Conservation (phyloP, 1,139 yeast genomes). For the Meyerozyma sp. region DNA sequence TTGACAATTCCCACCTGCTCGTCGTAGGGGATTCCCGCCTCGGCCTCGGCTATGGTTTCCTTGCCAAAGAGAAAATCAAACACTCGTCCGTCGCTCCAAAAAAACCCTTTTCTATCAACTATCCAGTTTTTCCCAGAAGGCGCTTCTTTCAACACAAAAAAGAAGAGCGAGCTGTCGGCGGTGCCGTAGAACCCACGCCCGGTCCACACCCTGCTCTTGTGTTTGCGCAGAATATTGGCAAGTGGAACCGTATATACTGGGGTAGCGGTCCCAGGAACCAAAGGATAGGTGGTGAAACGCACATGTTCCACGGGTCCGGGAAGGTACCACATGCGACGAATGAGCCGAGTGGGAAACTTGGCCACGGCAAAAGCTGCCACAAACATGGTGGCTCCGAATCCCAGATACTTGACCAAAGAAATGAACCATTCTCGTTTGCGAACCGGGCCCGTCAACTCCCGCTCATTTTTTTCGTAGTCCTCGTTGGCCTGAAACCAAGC, state of each 20-base stretch:
- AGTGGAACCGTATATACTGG: conserved; percentile 71
- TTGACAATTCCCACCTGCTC: conserved; percentile 41
- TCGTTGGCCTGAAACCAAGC: conserved; percentile 50
- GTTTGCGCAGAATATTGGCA: conserved; percentile 48
- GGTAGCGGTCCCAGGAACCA: conserved; percentile 70
- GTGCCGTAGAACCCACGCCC: conserved; percentile 87
- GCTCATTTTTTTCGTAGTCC: conserved; percentile 55
- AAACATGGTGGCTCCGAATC: conserved; percentile 33
- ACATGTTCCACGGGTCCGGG: conserved; percentile 56
- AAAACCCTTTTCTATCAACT: conserved; percentile 77
- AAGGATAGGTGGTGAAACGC: conserved; percentile 67
- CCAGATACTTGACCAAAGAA: conserved; percentile 22
- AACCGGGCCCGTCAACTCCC: conserved; percentile 30
- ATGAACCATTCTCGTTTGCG: conserved; percentile 36
- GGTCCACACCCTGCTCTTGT: conserved; percentile 69
- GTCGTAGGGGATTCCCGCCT: conserved; percentile 70
- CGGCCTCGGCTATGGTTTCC: conserved; percentile 70
- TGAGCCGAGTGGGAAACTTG: conserved; percentile 58
- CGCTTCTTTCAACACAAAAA: conserved; percentile 62
- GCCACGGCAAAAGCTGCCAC: conserved; percentile 44
- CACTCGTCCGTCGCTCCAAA: conserved; percentile 89
- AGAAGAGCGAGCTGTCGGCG: conserved; percentile 66
- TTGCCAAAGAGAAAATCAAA: conserved; percentile 77
- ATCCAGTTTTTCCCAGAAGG: conserved; percentile 55
- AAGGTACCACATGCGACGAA: conserved; percentile 72